A percentile compares a stretch with the other conserved stretches of the same genome.
phyloP scores from a whole-genome alignment of 176 grass and related monocot genomes.

The Puya raimondii region DNA sequence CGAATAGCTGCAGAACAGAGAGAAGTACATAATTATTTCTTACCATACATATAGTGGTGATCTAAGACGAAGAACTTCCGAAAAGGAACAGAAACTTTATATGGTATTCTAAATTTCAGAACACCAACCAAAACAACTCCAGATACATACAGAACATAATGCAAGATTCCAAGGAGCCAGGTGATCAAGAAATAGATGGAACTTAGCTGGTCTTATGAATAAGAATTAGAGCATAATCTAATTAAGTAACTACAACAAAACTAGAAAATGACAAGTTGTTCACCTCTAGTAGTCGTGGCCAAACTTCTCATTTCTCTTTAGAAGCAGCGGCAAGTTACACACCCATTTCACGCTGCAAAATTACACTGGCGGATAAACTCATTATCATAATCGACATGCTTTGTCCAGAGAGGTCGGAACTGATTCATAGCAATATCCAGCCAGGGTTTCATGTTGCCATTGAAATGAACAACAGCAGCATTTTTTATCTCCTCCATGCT shows the following conservation, averaged over 20 bases:
- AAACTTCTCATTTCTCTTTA: background rate
- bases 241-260: slow-evolving; percentile 9
- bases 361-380: slow-evolving; percentile 74
- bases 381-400: slow-evolving; percentile 78
- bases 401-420: slow-evolving; percentile 80
- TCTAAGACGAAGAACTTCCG: too few relatives aligned
- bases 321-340: background rate
- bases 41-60: too few relatives aligned
- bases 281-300: background rate
- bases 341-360: slow-evolving; percentile 42
- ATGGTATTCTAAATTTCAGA: too few relatives aligned
- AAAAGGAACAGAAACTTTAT: too few relatives aligned
- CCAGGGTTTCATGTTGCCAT: slow-evolving; percentile 99
- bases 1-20: too few relatives aligned
- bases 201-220: slow-evolving; percentile 8
- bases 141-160: too few relatives aligned
- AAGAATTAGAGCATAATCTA: slow-evolving; percentile 19
- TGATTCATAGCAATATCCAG: slow-evolving; percentile 96
- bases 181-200: background rate
- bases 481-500: slow-evolving; percentile 98
- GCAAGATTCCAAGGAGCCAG: too few relatives aligned
- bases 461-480: slow-evolving; percentile 94
- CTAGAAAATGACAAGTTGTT: background rate
- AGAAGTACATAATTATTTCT: too few relatives aligned
- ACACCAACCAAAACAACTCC: too few relatives aligned